Evolutionary conservation across 441 rosid genomes (phyloP).

Genomic region (Populus tomentosa): DNA sequence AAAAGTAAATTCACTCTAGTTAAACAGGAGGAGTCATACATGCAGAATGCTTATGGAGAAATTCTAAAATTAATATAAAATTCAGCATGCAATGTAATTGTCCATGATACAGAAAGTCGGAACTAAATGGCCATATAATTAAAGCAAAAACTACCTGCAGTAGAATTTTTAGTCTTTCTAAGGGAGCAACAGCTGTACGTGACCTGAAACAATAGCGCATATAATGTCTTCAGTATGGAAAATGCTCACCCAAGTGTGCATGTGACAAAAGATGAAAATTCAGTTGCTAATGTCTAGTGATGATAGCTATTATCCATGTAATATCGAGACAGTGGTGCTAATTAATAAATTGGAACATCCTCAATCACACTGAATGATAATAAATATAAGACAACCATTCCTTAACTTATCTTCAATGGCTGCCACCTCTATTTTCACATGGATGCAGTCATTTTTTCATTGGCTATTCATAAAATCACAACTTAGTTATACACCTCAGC

Average conservation of each 20-base stretch:
- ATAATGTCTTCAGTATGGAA: background rate
- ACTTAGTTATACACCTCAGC: too few species aligned
- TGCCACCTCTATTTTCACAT: too few species aligned
- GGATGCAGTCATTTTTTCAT: too few species aligned
- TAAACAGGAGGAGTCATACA: background rate
- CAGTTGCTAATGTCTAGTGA: background rate
- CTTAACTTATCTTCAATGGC: too few species aligned
- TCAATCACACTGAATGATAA: background rate
- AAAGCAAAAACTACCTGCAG: conserved; percentile 32
- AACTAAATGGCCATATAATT: background rate
- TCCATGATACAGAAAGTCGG: background rate
- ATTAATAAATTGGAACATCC: background rate
- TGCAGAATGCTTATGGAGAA: background rate
- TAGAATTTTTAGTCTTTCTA: conserved; percentile 79
- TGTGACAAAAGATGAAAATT: background rate
- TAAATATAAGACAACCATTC: too few species aligned
- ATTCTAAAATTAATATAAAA: background rate
- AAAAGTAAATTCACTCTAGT: conserved; percentile 3
- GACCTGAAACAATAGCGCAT: conserved; percentile 48
- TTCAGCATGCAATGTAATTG: background rate
- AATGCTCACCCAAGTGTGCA: background rate
- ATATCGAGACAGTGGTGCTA: background rate
- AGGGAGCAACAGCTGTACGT: conserved; percentile 93
- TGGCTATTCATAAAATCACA: too few species aligned
- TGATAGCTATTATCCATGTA: background rate